Evolutionary conservation across 352 stramenopile species (phyloP).

Genomic region (Globisporangium rhizosaccharum): DNA sequence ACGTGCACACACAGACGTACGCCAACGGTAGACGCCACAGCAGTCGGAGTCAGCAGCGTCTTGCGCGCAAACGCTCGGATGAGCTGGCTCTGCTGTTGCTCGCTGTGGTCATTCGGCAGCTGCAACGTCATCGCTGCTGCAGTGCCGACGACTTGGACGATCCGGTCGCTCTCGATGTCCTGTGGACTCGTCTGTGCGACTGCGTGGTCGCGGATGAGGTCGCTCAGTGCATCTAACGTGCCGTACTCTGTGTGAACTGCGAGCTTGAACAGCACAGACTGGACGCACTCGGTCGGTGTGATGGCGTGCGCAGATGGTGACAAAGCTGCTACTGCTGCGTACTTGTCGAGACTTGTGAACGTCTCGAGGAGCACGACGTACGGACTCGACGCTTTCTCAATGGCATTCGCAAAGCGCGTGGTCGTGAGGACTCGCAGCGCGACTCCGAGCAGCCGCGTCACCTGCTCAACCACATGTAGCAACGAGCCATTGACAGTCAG

Average conservation of each 20-base stretch:
- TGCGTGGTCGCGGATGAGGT: conserved; percentile 20
- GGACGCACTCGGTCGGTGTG: too few relatives aligned
- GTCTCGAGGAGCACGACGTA: conserved; percentile 50
- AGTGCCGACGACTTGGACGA: conserved; percentile 25
- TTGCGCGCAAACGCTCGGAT: conserved; percentile 22
- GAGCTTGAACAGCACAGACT: conserved; percentile 24
- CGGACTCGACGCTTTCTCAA: conserved; percentile 26
- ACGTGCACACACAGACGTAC: not conserved
- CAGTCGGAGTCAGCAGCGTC: conserved; percentile 21
- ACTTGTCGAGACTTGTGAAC: conserved; percentile 28
- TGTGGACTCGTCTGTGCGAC: not conserved
- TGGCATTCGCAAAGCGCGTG: conserved; percentile 8
- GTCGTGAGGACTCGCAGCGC: conserved; percentile 28
- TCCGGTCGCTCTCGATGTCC: conserved; percentile 17
- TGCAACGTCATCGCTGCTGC: conserved; percentile 17
- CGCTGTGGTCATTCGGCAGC: conserved; percentile 4
- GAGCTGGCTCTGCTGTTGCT: conserved; percentile 4
- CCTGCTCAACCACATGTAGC: conserved; percentile 5
- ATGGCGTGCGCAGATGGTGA: conserved; percentile 9
- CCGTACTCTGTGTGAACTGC: conserved; percentile 17
- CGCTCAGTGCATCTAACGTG: conserved; percentile 29
- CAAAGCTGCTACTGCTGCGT: conserved; percentile 14
- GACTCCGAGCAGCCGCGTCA: conserved; percentile 37
- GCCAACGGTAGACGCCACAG: conserved; percentile 19
- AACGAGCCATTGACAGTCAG: not conserved